Percentiles rank a stretch among this genome's conserved stretches.
Evolutionary conservation across 305 asterid genomes (phyloP).

Genomic region (Plantago rigida): DNA sequence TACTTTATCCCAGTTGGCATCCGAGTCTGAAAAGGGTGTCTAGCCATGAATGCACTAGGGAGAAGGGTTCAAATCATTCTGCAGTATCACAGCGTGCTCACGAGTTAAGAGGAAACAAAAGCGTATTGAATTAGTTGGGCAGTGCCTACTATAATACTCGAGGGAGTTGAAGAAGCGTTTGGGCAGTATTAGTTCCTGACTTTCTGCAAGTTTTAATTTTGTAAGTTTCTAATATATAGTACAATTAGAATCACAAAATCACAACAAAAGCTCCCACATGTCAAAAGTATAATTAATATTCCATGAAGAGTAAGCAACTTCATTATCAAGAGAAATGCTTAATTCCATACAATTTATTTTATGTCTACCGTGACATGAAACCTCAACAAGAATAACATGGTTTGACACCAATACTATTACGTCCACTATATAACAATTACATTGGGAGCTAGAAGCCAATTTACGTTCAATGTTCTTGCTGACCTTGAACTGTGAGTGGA

Average conservation of each 20-base stretch:
- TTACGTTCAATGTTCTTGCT: slow-evolving; percentile 63
- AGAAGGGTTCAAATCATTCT: not conserved
- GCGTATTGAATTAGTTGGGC: not conserved
- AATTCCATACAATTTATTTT: slow-evolving; percentile 39
- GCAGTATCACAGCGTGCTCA: not conserved
- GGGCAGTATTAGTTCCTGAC: not conserved
- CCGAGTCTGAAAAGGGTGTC: not conserved
- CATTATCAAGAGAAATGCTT: not conserved
- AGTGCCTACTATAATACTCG: not conserved
- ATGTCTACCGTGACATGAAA: slow-evolving; percentile 29
- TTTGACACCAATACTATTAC: slow-evolving; percentile 28
- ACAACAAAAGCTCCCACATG: not conserved
- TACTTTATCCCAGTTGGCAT: not conserved
- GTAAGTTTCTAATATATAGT: not conserved
- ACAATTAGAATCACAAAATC: not conserved
- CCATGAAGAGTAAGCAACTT: no score
- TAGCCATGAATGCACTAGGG: not conserved
- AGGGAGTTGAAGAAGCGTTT: not conserved
- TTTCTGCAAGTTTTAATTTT: no score
- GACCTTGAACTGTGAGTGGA: slow-evolving; percentile 98
- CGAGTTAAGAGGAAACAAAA: not conserved
- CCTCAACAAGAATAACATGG: slow-evolving; percentile 32
- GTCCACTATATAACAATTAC: slow-evolving; percentile 34
- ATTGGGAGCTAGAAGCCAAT: slow-evolving; percentile 44
- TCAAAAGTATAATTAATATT: not conserved